A percentile compares a stretch with the other conserved stretches of the same genome.
Conservation (phyloP, 2,329 filamentous ascomycete species). For the Ilyonectria destructans region DNA sequence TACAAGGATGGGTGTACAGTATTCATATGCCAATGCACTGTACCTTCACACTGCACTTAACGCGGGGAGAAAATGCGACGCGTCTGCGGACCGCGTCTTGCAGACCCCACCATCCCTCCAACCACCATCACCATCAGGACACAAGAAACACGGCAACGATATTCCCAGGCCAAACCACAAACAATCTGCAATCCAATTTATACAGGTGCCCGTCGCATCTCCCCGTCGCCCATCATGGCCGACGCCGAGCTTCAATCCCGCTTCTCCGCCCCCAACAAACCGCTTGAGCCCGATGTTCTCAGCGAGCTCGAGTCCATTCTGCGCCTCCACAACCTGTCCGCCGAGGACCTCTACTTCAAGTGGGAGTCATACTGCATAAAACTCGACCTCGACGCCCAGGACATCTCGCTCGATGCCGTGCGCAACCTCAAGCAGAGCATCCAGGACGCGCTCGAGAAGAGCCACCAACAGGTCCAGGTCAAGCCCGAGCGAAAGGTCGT, state of each 20-base stretch:
- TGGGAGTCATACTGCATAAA: slow-evolving; percentile 99
- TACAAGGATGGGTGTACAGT: background rate
- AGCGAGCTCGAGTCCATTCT: slow-evolving; percentile 89
- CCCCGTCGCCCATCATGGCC: slow-evolving; percentile 53
- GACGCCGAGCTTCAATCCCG: slow-evolving; percentile 54
- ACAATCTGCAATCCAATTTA: background rate
- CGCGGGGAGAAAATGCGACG: slow-evolving; percentile 40
- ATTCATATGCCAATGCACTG: slow-evolving; percentile 10
- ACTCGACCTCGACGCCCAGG: slow-evolving; percentile 86
- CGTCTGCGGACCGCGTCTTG: slow-evolving; percentile 40
- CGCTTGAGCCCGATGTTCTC: slow-evolving; percentile 83
- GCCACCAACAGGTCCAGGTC: slow-evolving; percentile 76
- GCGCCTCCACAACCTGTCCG: slow-evolving; percentile 84
- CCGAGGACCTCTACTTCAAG: slow-evolving; percentile 96
- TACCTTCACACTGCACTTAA: slow-evolving; percentile 39
- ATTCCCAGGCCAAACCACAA: background rate
- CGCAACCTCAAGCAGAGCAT: slow-evolving; percentile 89
- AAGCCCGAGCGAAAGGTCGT: slow-evolving; percentile 75
- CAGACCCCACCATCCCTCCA: slow-evolving; percentile 37
- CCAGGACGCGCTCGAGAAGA: slow-evolving; percentile 87
- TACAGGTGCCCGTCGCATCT: background rate
- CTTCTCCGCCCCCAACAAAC: slow-evolving; percentile 58
- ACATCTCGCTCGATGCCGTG: slow-evolving; percentile 78
- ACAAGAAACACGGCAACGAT: background rate
- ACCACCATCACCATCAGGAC: slow-evolving; percentile 28